These are phyloP conservation scores for Lasiosphaeria hispida DNA, from an alignment of 495 filamentous ascomycete genomes.

Conservation along the genomic window DNA sequence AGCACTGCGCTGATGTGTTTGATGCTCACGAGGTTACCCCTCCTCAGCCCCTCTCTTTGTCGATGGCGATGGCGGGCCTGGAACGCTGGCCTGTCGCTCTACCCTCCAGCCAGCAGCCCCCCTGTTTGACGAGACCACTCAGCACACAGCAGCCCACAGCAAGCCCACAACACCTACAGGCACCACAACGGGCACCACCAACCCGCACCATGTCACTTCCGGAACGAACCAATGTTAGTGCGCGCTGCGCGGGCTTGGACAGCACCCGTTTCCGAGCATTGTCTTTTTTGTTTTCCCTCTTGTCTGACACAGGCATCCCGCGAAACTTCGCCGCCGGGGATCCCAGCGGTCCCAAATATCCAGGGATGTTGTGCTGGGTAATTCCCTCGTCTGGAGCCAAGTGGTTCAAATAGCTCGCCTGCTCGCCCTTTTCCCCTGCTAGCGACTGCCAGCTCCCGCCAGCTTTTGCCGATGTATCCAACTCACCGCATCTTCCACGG, in stretches of 20 bases:
- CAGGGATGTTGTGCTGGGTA: constrained; percentile 7
- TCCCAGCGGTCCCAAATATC: too few species aligned
- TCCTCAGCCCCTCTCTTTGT: constrained; percentile 18
- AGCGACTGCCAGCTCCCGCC: not conserved
- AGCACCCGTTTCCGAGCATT: too few species aligned
- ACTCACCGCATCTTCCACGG: constrained; percentile 11
- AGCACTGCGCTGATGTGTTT: constrained; percentile 23
- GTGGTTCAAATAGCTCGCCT: constrained; percentile 16
- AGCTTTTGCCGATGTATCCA: not conserved
- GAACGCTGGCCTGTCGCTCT: constrained; percentile 9
- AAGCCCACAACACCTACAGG: too few species aligned
- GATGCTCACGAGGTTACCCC: constrained; percentile 25
- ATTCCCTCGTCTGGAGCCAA: constrained; percentile 14
- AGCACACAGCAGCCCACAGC: not conserved
- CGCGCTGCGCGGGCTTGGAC: too few species aligned
- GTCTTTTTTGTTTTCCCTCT: too few species aligned
- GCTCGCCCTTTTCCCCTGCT: constrained; percentile 10
- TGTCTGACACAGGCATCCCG: too few species aligned
- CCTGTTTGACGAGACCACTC: not conserved
- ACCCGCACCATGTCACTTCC: too few species aligned
- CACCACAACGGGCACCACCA: too few species aligned
- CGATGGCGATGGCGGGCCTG: constrained; percentile 4
- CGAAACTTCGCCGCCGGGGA: too few species aligned
- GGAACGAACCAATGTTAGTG: too few species aligned
- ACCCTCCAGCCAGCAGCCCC: not conserved